Percentiles rank a stretch among this genome's conserved stretches.
These are phyloP conservation scores for Plasmodium berghei DNA, from an alignment of 169 alveolate genomes.

Conservation along the genomic window DNA sequence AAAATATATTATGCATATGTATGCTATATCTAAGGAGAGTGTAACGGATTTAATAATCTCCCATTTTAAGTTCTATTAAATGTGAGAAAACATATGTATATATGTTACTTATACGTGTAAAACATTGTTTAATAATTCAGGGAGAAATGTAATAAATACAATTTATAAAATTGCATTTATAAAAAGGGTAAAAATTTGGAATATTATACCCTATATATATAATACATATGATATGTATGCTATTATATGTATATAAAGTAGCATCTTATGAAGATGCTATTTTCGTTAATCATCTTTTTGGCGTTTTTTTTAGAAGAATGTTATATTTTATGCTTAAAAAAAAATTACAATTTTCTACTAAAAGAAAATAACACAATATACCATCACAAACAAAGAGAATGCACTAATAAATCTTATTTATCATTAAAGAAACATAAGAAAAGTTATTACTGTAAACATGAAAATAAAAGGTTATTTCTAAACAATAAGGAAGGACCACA, in stretches of 20 bases:
- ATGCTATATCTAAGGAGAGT: background rate
- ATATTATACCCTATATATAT: background rate
- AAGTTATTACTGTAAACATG: background rate
- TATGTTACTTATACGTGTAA: no score
- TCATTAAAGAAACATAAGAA: constrained; percentile 2
- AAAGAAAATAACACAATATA: constrained; percentile 5
- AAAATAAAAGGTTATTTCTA: background rate
- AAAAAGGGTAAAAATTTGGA: no score
- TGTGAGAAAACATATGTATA: no score
- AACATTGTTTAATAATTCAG: no score
- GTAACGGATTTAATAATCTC: no score
- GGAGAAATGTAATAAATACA: no score
- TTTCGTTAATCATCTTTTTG: constrained; percentile 47
- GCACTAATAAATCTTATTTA: background rate
- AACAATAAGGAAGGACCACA: background rate
- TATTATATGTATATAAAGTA: background rate
- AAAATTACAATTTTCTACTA: constrained; percentile 19
- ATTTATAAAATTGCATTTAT: no score
- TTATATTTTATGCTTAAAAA: constrained; percentile 25
- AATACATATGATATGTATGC: background rate
- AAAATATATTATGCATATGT: background rate
- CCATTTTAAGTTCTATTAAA: no score
- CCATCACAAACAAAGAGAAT: background rate
- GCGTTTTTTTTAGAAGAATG: constrained; percentile 31
- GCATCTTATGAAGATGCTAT: constrained; percentile 9